Conservation (phyloP, 257 asterid genomes). For the Solanum boliviense region DNA sequence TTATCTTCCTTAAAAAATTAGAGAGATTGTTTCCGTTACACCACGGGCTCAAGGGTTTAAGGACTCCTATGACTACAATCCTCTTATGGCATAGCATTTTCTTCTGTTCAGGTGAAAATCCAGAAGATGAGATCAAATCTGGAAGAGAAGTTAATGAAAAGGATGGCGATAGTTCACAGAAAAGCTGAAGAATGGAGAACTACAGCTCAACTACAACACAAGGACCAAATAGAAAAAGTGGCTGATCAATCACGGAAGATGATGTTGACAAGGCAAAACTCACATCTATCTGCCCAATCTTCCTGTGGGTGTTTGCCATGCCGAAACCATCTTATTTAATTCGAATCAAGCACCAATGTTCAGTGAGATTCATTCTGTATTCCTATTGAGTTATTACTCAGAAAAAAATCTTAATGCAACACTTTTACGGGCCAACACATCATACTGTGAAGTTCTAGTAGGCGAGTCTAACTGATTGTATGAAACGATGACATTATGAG, state of each 20-base stretch:
- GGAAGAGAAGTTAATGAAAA: slow-evolving; percentile 90
- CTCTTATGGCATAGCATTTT: neutral
- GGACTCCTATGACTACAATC: neutral
- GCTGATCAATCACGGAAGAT: slow-evolving; percentile 35
- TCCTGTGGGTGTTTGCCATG: slow-evolving; percentile 88
- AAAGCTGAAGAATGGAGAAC: slow-evolving; percentile 93
- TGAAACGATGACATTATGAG: neutral
- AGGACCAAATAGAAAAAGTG: slow-evolving; percentile 55
- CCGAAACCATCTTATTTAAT: slow-evolving; percentile 28
- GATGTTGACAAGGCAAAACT: slow-evolving; percentile 26
- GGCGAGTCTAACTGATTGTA: neutral
- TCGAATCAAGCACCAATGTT: neutral
- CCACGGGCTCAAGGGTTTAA: neutral
- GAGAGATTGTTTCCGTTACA: neutral
- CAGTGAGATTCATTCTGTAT: neutral
- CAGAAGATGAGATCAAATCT: slow-evolving; percentile 82
- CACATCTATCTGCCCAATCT: slow-evolving; percentile 18
- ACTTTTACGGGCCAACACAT: neutral
- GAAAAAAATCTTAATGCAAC: neutral
- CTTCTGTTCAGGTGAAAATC: slow-evolving; percentile 64
- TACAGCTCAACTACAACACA: slow-evolving; percentile 64
- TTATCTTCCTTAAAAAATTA: neutral
- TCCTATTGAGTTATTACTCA: neutral
- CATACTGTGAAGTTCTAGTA: neutral
- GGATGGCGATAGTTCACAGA: slow-evolving; percentile 77